Base-by-base conservation (phyloP, 805 yeast species). In the Myxozyma neotropica region DNA sequence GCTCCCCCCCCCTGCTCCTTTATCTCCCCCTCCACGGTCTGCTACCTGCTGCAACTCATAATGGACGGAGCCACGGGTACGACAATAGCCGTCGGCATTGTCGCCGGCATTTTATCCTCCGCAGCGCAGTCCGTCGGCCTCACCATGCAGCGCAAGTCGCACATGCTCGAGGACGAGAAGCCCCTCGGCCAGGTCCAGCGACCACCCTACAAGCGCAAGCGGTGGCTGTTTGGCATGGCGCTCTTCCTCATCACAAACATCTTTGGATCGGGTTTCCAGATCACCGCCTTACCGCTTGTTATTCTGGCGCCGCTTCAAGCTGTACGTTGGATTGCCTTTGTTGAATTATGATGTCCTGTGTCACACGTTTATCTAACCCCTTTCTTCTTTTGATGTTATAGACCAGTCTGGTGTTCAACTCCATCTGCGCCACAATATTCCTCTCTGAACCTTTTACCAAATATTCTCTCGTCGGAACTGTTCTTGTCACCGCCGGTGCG, bases 301-400 rank as follows among this genome's bases (percentile, higher is more conserved):
- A 80, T 91, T 1, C 72, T 90, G 58, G 85, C 91, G 24, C 96
- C 96, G 0, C 74, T 90, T 55, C 96, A 90, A 71, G 89, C 95
- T 26, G 83, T 86, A 55, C 24, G 61, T 43, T 29, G 27, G 13
- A 27, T 29, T 10, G 21, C 17, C 43, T 17, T 38, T 38, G 6
- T 10, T n/a, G n/a, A n/a, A n/a, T n/a, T n/a, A n/a, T n/a, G n/a
- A 38, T 4, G 13, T 21, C 21, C 6, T 27, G 48, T 15, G 10
- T 13, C 48, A 27, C 24, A 15, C 12, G 36, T 2, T 29, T n/a
- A 23, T 26, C 49, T 40, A 23, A 44, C 52, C n/a, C n/a, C n/a
- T n/a, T 4, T 35, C 2, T 40, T 39, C 13, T 5, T 21, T 33
- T 36, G 3, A 7, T 24, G 13, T 23, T 36, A 13, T 27, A 59